Evolutionary conservation across 805 yeast genomes (phyloP), one percentile per base, ranked within the genome.

Genomic region (Candida koratica): DNA sequence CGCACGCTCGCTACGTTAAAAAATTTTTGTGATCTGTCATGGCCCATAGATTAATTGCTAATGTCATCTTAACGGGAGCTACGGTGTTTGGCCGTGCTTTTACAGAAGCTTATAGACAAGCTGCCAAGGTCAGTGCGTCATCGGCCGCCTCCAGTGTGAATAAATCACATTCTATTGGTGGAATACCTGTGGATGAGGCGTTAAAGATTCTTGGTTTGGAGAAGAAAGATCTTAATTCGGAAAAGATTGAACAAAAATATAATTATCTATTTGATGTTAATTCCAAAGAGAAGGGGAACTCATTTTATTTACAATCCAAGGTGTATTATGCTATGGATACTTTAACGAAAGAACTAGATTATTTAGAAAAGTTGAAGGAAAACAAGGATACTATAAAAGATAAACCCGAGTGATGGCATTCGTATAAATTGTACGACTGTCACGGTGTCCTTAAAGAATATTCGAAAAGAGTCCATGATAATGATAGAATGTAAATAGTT

Each of bases 41-140:
- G 97, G 97, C 98, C 44, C 96, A 93, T 60, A 79, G 97, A 69
- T 73, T 94, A 39, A 55, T 90, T 37, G 86, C 85, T 46, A 90
- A 85, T 61, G 96, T 93, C 45, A 73, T 88, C 32, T 76, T 89
- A 53, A 89, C 97, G 7, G 97, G 97, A 39, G 94, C 97, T 4
- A 81, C 86, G 49, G 97, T 90, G 19, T 88, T 93, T 55, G 97
- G 97, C 39, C 77, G 85, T 49, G 98, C 98, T 0, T 93, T 93
- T 58, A 73, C 87, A n/a, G 95, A 88, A 58, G 97, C 98, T 0
- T 93, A 90, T 71, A 84, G 81, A 53, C 97, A 93, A 64, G 95
- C 95, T 2, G 96, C 97, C 12, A 85, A 90, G 35, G 89, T 89
- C 37, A 79, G 95, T n/a, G 87, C 90, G 2, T 75, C 85, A 18